Conservation (phyloP, 805 yeast species). For the Isabelozyma rhagii region DNA sequence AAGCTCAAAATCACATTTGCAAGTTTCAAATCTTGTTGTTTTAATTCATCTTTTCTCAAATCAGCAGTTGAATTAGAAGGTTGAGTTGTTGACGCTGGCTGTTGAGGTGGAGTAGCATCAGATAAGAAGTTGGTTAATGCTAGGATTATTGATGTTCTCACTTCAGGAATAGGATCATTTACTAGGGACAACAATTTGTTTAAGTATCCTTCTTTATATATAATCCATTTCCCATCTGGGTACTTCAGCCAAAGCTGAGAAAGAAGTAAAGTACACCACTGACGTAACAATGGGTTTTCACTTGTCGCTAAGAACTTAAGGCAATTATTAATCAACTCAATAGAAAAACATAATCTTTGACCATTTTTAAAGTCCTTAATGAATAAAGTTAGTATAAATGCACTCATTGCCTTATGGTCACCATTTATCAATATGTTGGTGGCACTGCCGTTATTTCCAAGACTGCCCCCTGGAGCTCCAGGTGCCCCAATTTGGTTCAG, state of each 20-base stretch:
- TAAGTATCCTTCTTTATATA: slow-evolving; percentile 61
- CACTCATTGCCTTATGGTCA: slow-evolving; percentile 94
- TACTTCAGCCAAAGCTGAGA: slow-evolving; percentile 74
- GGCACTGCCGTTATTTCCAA: slow-evolving; percentile 11
- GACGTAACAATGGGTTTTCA: slow-evolving; percentile 82
- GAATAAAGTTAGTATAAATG: slow-evolving; percentile 82
- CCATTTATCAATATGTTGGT: slow-evolving; percentile 49
- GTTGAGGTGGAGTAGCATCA: slow-evolving; percentile 22
- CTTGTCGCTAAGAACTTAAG: slow-evolving; percentile 62
- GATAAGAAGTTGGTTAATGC: slow-evolving; percentile 71
- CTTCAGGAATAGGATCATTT: slow-evolving; percentile 93
- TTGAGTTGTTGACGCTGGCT: slow-evolving; percentile 7
- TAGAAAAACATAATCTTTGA: slow-evolving; percentile 72
- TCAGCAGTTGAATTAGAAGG: slow-evolving; percentile 21
- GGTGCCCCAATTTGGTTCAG: slow-evolving; percentile 27
- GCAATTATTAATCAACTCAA: slow-evolving; percentile 69
- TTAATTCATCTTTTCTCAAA: slow-evolving; percentile 44
- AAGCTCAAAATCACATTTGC: slow-evolving; percentile 66
- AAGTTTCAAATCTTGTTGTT: slow-evolving; percentile 65
- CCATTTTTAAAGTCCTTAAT: slow-evolving; percentile 78
- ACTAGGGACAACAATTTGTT: slow-evolving; percentile 55
- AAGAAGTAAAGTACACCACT: slow-evolving; percentile 83
- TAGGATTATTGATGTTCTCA: slow-evolving; percentile 76
- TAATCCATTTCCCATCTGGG: slow-evolving; percentile 71
- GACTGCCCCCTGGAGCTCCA: slow-evolving; percentile 26